Percentiles rank a stretch among this genome's conserved stretches.
Evolutionary conservation across 2,329 filamentous ascomycete genomes (phyloP).

Genomic region (Colletotrichum sp.): DNA sequence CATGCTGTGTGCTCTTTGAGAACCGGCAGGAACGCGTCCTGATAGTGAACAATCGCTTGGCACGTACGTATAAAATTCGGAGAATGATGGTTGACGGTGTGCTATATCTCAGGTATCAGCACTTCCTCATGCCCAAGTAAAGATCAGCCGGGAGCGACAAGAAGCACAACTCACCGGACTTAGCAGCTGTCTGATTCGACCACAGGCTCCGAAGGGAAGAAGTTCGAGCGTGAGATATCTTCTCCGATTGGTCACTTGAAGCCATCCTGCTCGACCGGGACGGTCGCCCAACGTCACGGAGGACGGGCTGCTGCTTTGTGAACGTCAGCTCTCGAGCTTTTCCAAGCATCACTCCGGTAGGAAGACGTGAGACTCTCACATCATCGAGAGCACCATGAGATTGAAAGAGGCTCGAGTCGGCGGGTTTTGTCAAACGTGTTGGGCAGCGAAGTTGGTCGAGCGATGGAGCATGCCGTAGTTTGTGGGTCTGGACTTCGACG

Average conservation of each 20-base stretch:
- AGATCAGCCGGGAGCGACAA: neutral
- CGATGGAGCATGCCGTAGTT: slow-evolving; percentile 8
- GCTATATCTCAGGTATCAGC: neutral
- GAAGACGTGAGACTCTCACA: neutral
- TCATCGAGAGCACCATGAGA: neutral
- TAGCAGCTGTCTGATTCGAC: neutral
- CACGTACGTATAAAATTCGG: slow-evolving; percentile 12
- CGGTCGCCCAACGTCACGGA: slow-evolving; percentile 5
- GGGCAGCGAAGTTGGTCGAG: slow-evolving; percentile 12
- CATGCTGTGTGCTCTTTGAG: neutral
- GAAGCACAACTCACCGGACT: neutral
- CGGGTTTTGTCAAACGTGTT: neutral
- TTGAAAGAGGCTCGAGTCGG: neutral
- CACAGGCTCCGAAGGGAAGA: neutral
- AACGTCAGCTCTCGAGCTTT: slow-evolving; percentile 10
- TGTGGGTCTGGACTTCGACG: slow-evolving; percentile 13
- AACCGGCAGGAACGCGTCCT: neutral
- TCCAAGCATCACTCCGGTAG: slow-evolving; percentile 1
- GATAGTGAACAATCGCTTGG: neutral
- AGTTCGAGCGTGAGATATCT: neutral
- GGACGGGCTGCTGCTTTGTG: slow-evolving; percentile 11
- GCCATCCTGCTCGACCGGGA: slow-evolving; percentile 3
- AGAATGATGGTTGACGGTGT: slow-evolving; percentile 1
- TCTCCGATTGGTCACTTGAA: neutral
- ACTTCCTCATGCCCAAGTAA: neutral